Percentiles rank a stretch among this genome's conserved stretches.
Evolutionary conservation across 169 alveolate genomes (phyloP).

Genomic region (Perkinsus olseni): DNA sequence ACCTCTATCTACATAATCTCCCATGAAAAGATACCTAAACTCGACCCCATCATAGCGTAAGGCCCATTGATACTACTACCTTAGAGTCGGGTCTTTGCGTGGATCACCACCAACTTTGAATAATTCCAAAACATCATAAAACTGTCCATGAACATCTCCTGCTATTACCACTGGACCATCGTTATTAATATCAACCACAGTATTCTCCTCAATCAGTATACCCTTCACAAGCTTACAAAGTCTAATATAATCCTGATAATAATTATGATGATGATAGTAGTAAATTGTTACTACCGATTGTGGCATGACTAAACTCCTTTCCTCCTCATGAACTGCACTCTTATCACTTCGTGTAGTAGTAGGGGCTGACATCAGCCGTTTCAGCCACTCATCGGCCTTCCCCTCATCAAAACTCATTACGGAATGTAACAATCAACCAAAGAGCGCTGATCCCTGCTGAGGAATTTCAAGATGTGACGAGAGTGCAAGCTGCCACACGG

Average conservation of each 20-base stretch:
- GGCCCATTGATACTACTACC: neutral
- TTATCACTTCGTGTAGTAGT: neutral
- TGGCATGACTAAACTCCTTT: neutral
- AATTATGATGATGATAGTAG: neutral
- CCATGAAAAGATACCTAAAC: slow-evolving; percentile 87
- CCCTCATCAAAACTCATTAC: neutral
- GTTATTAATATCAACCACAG: neutral
- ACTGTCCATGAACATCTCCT: slow-evolving; percentile 96
- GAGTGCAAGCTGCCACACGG: too few relatives aligned
- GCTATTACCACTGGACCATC: slow-evolving; percentile 74
- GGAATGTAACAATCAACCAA: neutral
- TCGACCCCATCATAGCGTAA: too few relatives aligned
- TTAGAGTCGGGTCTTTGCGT: slow-evolving; percentile 41
- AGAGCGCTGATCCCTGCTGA: neutral
- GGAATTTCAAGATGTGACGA: neutral
- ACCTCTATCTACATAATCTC: slow-evolving; percentile 97
- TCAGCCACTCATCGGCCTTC: neutral
- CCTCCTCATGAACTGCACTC: neutral
- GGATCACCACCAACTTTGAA: slow-evolving; percentile 82
- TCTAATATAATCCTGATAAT: neutral
- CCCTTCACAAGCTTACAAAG: neutral
- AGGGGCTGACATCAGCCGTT: neutral
- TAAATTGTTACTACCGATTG: neutral
- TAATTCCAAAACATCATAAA: slow-evolving; percentile 88
- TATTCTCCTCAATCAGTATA: neutral